These are phyloP conservation scores for Penicillium riverlandense DNA, from an alignment of 495 filamentous ascomycete species.

Conservation along the genomic window DNA sequence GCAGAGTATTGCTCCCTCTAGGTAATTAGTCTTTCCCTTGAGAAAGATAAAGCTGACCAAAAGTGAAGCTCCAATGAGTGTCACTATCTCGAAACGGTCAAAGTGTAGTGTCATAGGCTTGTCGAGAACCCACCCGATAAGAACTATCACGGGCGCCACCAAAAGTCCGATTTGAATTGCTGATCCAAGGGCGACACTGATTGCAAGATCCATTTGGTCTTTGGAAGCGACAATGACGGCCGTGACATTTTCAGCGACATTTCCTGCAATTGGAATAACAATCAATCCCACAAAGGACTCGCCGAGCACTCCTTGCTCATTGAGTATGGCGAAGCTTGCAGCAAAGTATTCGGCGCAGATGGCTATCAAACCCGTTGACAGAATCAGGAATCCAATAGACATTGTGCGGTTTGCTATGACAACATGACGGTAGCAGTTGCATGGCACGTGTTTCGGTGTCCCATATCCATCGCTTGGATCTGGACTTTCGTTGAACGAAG, in stretches of 20 bases:
- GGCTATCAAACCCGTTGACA: constrained; percentile 20
- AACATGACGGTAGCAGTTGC: too few species aligned
- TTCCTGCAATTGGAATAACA: constrained; percentile 25
- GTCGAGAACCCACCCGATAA: constrained; percentile 32
- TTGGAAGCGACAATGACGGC: constrained; percentile 14
- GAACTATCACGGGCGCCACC: constrained; percentile 33
- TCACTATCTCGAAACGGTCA: constrained; percentile 27
- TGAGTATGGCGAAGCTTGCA: constrained; percentile 20
- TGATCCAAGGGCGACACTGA: constrained; percentile 18
- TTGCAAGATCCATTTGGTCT: constrained; percentile 20
- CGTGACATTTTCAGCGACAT: constrained; percentile 14
- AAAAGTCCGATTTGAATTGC: constrained; percentile 30
- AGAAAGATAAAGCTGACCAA: constrained; percentile 35
- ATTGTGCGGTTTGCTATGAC: too few species aligned
- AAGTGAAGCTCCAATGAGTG: constrained; percentile 17
- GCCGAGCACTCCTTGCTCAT: constrained; percentile 12
- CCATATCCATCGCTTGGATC: too few species aligned
- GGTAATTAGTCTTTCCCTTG: constrained; percentile 62
- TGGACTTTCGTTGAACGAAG: too few species aligned
- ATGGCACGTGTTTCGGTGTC: too few species aligned
- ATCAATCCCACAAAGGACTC: constrained; percentile 24
- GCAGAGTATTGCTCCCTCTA: constrained; percentile 4
- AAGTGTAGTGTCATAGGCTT: constrained; percentile 31
- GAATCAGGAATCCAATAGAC: constrained; percentile 1
- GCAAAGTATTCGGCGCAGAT: constrained; percentile 24